Evolutionary conservation across 805 yeast genomes (phyloP).

Genomic region (Helenozyma baotianmanensis): DNA sequence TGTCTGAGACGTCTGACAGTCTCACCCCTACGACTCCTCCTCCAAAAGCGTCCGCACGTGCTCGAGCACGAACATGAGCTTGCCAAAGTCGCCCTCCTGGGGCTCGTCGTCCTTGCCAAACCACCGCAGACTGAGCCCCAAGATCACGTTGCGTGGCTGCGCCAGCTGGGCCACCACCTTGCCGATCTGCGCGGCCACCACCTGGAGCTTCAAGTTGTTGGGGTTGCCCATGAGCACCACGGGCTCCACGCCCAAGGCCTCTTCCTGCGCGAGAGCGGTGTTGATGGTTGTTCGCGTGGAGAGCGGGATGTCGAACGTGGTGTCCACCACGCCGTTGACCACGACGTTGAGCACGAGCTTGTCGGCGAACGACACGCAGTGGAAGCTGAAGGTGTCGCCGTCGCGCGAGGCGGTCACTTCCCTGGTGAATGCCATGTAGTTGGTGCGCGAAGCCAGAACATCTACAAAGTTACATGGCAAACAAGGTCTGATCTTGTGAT

Average conservation of each 20-base stretch:
- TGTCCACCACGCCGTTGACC: constrained; percentile 44
- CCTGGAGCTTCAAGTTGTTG: constrained; percentile 42
- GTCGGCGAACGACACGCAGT: constrained; percentile 32
- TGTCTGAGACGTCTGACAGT: too few relatives aligned
- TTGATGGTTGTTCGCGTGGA: constrained; percentile 19
- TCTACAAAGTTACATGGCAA: too few relatives aligned
- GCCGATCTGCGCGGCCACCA: constrained; percentile 48
- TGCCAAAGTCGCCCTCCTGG: constrained; percentile 38
- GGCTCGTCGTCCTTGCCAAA: constrained; percentile 35
- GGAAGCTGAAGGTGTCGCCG: constrained; percentile 14
- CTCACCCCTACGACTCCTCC: too few relatives aligned
- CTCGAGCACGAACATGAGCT: constrained; percentile 41
- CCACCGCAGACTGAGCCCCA: constrained; percentile 45
- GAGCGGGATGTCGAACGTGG: constrained; percentile 41
- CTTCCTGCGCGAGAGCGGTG: constrained; percentile 8
- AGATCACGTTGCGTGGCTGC: constrained; percentile 35
- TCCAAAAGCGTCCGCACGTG: constrained; percentile 15
- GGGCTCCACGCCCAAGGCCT: constrained; percentile 39
- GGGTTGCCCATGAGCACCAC: constrained; percentile 44
- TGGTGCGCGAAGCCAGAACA: too few relatives aligned
- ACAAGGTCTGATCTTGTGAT: too few relatives aligned
- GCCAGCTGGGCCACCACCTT: constrained; percentile 28
- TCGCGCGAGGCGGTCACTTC: constrained; percentile 4
- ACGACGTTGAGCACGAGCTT: constrained; percentile 36
- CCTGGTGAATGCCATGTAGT: constrained; percentile 1